Base-by-base conservation (phyloP, 805 yeast species). In the Wickerhamiella bombiphila region DNA sequence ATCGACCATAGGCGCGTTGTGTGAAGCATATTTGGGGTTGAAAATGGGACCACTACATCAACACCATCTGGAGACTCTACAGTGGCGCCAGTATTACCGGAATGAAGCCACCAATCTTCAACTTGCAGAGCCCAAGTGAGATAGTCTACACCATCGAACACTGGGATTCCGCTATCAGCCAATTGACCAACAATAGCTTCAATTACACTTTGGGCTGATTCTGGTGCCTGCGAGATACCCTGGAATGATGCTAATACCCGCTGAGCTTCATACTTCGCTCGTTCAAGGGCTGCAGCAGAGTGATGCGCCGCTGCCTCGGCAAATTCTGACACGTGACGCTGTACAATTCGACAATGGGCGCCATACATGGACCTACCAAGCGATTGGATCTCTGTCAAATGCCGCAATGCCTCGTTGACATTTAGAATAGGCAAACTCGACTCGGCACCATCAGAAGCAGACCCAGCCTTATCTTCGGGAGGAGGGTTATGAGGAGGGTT, bases 111-210 rank as follows among this genome's bases (percentile, higher is more conserved):
- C n/a, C n/a, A n/a, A n/a, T n/a, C n/a, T n/a, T n/a, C n/a, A n/a
- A n/a, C n/a, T n/a, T n/a, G n/a, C n/a, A n/a, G n/a, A n/a, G n/a
- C n/a, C 44, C 44, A 41, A 8, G n/a, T 18, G 2, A 17, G 11
- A 29, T 38, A 38, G 24, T 35, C 32, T 9, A 8, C 3, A 1
- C 44, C 44, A 18, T 34, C 31, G 28, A 34, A 41, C 11, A 32
- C 15, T 4, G 34, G 17, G 9, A 24, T 24, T 13, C 13, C 13
- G 13, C 13, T 9, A 13, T 9, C 13, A 9, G 26, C 26, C 26
- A 24, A 24, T 24, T 24, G 9, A 9, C 26, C 13, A 9, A 24
- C 26, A 9, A 24, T 13, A n/a, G n/a, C n/a, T 13, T 24, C 26
- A 24, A 24, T 9, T 24, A 24, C 26, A 9, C 13, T 24, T 9